A percentile compares a stretch with the other conserved stretches of the same genome.
Conservation (phyloP, 1,284 basidiomycete species). For the Cutaneotrichosporon arboriforme region DNA sequence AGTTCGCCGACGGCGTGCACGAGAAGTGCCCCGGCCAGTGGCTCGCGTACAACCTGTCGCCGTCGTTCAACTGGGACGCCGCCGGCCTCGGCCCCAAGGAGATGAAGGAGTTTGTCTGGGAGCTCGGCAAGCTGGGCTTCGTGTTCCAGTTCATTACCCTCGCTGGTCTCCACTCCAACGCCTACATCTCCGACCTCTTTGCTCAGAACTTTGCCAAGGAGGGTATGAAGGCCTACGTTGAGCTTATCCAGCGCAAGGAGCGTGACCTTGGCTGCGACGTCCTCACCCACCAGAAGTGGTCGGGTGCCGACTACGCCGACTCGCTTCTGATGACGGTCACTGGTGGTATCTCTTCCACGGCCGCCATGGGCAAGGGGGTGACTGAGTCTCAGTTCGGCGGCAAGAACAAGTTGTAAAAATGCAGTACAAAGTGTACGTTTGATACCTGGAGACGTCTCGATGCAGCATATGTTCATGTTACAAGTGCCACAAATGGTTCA, state of each 20-base stretch:
- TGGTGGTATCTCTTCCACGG: slow-evolving; percentile 88
- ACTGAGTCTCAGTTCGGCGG: slow-evolving; percentile 78
- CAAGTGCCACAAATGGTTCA: no score
- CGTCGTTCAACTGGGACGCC: slow-evolving; percentile 79
- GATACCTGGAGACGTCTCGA: neutral
- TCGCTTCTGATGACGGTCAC: slow-evolving; percentile 88
- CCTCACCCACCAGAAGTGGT: slow-evolving; percentile 69
- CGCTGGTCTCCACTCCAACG: slow-evolving; percentile 93
- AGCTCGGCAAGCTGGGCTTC: slow-evolving; percentile 51
- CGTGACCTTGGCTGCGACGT: slow-evolving; percentile 88
- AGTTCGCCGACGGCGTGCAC: slow-evolving; percentile 86
- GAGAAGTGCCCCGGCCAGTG: slow-evolving; percentile 75
- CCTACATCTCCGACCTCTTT: slow-evolving; percentile 91
- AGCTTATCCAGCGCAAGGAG: slow-evolving; percentile 65
- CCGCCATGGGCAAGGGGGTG: slow-evolving; percentile 91
- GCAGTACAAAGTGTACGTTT: neutral
- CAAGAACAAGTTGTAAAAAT: slow-evolving; percentile 13
- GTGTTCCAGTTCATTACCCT: slow-evolving; percentile 95
- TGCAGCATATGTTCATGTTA: no score
- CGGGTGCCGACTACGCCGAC: slow-evolving; percentile 89
- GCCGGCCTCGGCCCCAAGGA: slow-evolving; percentile 78
- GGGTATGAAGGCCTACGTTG: slow-evolving; percentile 60
- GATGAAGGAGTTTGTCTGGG: slow-evolving; percentile 90
- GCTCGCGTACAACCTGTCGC: slow-evolving; percentile 90
- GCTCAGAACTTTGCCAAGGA: slow-evolving; percentile 81